Evolutionary conservation across 1,284 basidiomycete genomes (phyloP).

Genomic region (Rhodotorula sp.): DNA sequence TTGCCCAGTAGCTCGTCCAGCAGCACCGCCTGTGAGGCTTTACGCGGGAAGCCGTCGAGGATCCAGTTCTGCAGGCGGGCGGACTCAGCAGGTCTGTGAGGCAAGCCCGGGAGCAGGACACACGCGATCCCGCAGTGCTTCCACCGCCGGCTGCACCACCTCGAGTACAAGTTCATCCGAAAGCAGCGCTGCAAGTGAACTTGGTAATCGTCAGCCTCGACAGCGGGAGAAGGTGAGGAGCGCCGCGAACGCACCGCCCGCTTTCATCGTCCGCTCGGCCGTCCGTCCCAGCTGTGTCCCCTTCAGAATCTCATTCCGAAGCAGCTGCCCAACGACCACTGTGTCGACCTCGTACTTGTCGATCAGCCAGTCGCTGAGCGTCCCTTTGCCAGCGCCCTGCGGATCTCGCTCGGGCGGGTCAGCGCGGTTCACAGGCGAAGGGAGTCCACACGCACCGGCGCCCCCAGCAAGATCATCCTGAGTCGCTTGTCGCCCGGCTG

Average conservation of each 20-base stretch:
- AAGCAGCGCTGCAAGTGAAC: constrained; percentile 56
- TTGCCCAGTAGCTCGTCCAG: constrained; percentile 62
- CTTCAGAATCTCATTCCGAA: constrained; percentile 75
- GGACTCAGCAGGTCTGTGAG: too few species aligned
- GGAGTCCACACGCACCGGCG: constrained; percentile 20
- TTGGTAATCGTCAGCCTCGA: background rate
- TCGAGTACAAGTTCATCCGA: constrained; percentile 76
- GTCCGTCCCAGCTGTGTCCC: constrained; percentile 70
- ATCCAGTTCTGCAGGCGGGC: constrained; percentile 69
- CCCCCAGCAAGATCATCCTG: constrained; percentile 42
- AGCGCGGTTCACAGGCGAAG: background rate
- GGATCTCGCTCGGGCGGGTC: background rate
- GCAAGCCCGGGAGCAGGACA: too few species aligned
- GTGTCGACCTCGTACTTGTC: constrained; percentile 62
- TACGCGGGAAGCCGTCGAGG: constrained; percentile 94
- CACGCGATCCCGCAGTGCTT: constrained; percentile 63
- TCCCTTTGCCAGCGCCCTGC: constrained; percentile 59
- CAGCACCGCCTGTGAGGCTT: constrained; percentile 80
- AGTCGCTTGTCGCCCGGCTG: constrained; percentile 4
- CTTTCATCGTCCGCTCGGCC: constrained; percentile 73
- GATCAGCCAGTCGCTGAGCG: constrained; percentile 68
- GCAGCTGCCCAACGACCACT: constrained; percentile 75
- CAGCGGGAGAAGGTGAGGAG: background rate
- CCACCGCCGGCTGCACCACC: constrained; percentile 70
- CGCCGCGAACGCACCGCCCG: constrained; percentile 56